phyloP scores from a whole-genome alignment of 2,329 filamentous ascomycete genomes.

The Arthrobotrys iridis region DNA sequence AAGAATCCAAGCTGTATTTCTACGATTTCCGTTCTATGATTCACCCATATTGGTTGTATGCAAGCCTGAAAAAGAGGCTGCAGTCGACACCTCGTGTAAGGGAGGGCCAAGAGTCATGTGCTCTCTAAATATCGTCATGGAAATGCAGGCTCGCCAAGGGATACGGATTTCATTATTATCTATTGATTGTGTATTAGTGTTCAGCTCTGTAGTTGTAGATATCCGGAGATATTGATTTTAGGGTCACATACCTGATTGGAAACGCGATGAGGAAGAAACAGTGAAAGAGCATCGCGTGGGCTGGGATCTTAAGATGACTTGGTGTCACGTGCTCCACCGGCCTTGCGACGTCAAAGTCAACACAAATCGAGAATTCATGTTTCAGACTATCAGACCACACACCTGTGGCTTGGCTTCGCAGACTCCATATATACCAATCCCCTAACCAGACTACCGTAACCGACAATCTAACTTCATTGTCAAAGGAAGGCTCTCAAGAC shows the following conservation, averaged over 20 bases:
- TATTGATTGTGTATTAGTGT: neutral
- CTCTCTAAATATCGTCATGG: slow-evolving; percentile 54
- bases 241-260: slow-evolving; percentile 31
- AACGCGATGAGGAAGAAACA: slow-evolving; percentile 50
- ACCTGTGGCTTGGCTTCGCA: no score
- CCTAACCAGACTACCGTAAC: neutral
- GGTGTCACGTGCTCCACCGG: slow-evolving; percentile 28
- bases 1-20: slow-evolving; percentile 20
- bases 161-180: slow-evolving; percentile 17
- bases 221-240: neutral
- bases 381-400: neutral
- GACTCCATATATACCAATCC: neutral
- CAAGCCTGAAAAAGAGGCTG: neutral
- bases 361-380: slow-evolving; percentile 14
- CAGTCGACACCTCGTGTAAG: slow-evolving; percentile 47
- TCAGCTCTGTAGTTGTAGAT: neutral
- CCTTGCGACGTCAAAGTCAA: slow-evolving; percentile 14
- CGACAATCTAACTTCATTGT: slow-evolving; percentile 17
- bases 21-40: slow-evolving; percentile 54
- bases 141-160: slow-evolving; percentile 26
- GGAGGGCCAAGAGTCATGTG: slow-evolving; percentile 54
- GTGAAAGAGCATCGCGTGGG: slow-evolving; percentile 22
- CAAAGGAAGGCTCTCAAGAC: slow-evolving; percentile 13
- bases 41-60: slow-evolving; percentile 51
- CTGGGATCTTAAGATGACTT: slow-evolving; percentile 12